Evolutionary conservation across 306 rosid species (phyloP).

Genomic region (Morella rubra): DNA sequence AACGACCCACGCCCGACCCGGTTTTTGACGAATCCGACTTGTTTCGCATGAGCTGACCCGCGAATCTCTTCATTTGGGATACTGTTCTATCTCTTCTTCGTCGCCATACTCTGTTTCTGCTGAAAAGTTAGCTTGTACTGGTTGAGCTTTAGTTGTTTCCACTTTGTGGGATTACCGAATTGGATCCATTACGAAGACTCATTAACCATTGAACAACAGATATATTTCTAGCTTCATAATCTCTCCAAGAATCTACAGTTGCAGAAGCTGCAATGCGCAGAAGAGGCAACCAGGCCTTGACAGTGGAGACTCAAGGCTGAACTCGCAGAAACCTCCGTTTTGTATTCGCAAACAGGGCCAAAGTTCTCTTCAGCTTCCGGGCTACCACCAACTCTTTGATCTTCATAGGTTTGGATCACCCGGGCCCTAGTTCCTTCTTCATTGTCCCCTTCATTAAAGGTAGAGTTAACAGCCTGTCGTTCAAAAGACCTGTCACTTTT

Average conservation of each 20-base stretch:
- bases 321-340: conserved; percentile 27
- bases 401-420: conserved; percentile 22
- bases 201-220: conserved; percentile 88
- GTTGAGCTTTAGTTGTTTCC: too few species aligned
- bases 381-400: not conserved
- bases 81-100: too few species aligned
- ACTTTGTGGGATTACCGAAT: not conserved
- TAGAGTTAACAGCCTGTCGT: not conserved
- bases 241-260: conserved; percentile 8
- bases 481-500: not conserved
- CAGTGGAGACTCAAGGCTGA: conserved; percentile 42
- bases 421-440: not conserved
- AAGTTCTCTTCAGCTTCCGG: not conserved
- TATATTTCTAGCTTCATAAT: conserved; percentile 36
- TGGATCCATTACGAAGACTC: conserved; percentile 49
- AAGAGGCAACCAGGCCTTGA: conserved; percentile 76
- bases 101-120: too few species aligned
- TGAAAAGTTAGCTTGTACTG: too few species aligned
- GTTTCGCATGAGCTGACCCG: too few species aligned
- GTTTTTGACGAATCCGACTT: too few species aligned
- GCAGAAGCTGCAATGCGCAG: conserved; percentile 41
- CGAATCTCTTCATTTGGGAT: too few species aligned
- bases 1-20: too few species aligned
- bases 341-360: conserved; percentile 21
- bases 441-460: not conserved